Evolutionary conservation across 768 basidiomycete genomes (phyloP).

Genomic region (Leccinum disarticulatum): DNA sequence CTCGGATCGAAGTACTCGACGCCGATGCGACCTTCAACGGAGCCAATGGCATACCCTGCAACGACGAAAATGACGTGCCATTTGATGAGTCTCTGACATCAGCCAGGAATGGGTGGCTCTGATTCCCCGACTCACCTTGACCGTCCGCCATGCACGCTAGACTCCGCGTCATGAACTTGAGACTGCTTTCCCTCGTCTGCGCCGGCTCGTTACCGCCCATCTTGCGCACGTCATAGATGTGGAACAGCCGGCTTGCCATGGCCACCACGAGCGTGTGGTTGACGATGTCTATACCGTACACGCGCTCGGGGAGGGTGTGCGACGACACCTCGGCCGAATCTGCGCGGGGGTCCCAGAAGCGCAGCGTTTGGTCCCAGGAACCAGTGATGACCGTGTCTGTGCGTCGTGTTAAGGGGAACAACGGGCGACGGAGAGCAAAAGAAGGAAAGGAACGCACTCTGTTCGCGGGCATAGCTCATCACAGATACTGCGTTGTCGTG

Average conservation of each 20-base stretch:
- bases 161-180: constrained; percentile 93
- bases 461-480: constrained; percentile 65
- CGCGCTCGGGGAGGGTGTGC: constrained; percentile 73
- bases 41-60: constrained; percentile 87
- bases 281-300: constrained; percentile 81
- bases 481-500: constrained; percentile 80
- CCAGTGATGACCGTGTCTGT: constrained; percentile 77
- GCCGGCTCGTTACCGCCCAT: constrained; percentile 59
- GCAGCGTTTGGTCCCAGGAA: constrained; percentile 89
- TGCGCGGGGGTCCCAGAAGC: constrained; percentile 83
- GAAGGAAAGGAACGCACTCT: constrained; percentile 46
- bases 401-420: background rate
- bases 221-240: constrained; percentile 84
- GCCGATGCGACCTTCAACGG: constrained; percentile 94
- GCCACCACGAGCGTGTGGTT: constrained; percentile 83
- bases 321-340: constrained; percentile 53
- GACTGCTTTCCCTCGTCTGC: constrained; percentile 85
- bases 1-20: constrained; percentile 95
- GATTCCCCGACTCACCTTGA: constrained; percentile 57
- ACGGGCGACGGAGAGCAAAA: background rate
- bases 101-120: background rate
- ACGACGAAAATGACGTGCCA: background rate
- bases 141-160: constrained; percentile 93
- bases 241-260: constrained; percentile 88
- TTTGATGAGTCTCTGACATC: background rate